Conservation (phyloP, 2,329 filamentous ascomycete species). For the Hypoxylon sp. region DNA sequence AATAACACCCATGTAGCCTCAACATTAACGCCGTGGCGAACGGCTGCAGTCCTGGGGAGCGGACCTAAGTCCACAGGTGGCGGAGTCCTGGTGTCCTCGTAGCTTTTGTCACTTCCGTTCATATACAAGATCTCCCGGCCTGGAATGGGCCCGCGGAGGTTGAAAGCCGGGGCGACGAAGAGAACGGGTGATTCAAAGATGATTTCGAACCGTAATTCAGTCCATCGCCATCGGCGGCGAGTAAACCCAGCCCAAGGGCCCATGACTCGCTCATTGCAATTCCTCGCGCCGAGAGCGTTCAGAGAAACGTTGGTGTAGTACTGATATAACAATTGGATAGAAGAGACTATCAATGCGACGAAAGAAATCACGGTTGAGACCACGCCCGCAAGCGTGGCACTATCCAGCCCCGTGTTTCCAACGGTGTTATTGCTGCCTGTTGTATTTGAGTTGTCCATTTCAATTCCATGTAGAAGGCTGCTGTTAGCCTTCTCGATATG, state of each 20-base stretch:
- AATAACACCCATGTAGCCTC: conserved; percentile 57
- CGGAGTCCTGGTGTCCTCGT: conserved; percentile 35
- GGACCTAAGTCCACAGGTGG: conserved; percentile 9
- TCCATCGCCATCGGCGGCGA: conserved; percentile 36
- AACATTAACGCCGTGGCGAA: conserved; percentile 54
- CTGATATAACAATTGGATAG: conserved; percentile 45
- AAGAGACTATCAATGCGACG: conserved; percentile 44
- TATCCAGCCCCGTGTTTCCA: conserved; percentile 30
- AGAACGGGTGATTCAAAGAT: conserved; percentile 48
- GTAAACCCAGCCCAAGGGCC: conserved; percentile 44
- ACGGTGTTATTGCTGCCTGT: conserved; percentile 9
- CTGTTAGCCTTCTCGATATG: not conserved
- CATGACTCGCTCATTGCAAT: conserved; percentile 45
- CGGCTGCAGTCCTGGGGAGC: conserved; percentile 21
- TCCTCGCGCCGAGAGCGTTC: conserved; percentile 36
- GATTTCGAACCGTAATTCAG: conserved; percentile 47
- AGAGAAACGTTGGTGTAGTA: conserved; percentile 39
- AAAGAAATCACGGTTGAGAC: conserved; percentile 38
- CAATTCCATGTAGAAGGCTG: not conserved
- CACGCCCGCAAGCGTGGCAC: conserved; percentile 30
- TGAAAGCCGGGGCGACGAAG: conserved; percentile 43
- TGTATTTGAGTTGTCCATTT: conserved; percentile 20
- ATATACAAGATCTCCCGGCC: conserved; percentile 42
- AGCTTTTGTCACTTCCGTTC: conserved; percentile 41
- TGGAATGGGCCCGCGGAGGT: conserved; percentile 37